phyloP scores from a whole-genome alignment of 179 eudicot species.

The Gypsophila paniculata region DNA sequence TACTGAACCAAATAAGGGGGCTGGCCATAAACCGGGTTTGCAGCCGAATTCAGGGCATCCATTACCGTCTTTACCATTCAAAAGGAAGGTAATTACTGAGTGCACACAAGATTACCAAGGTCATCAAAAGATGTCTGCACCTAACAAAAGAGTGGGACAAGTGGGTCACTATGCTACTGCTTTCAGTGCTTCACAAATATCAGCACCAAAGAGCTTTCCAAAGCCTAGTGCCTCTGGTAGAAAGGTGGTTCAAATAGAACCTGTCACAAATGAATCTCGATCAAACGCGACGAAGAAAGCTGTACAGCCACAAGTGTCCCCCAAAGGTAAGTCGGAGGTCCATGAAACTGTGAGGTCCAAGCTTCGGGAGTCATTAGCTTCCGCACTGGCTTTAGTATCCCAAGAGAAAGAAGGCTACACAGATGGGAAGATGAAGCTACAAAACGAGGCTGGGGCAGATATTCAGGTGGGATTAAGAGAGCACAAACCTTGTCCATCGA shows the following conservation, averaged over 20 bases:
- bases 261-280: conserved; percentile 42
- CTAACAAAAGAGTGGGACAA: conserved; percentile 40
- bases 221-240: conserved; percentile 31
- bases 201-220: conserved; percentile 33
- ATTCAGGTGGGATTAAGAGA: conserved; percentile 20
- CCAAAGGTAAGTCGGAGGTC: conserved; percentile 45
- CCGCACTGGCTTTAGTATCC: conserved; percentile 63
- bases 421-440: conserved; percentile 31
- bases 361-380: conserved; percentile 83
- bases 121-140: conserved; percentile 28
- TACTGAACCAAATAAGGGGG: conserved; percentile 25
- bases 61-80: conserved; percentile 34
- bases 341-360: conserved; percentile 70
- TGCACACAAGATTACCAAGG: conserved; percentile 22
- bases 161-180: conserved; percentile 26
- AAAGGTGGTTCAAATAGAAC: conserved; percentile 54
- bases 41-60: conserved; percentile 30
- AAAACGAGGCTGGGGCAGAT: conserved; percentile 12
- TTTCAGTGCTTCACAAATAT: conserved; percentile 28
- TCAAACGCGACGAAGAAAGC: conserved; percentile 44
- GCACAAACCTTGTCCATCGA: conserved; percentile 27
- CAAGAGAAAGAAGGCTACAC: conserved; percentile 33
- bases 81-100: conserved; percentile 55
- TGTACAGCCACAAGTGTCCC: conserved; percentile 36
- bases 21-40: conserved; percentile 23